Percentiles rank a stretch among this genome's conserved stretches.
phyloP scores from a whole-genome alignment of 176 grass and related monocot genomes.

The Carex kokanica region DNA sequence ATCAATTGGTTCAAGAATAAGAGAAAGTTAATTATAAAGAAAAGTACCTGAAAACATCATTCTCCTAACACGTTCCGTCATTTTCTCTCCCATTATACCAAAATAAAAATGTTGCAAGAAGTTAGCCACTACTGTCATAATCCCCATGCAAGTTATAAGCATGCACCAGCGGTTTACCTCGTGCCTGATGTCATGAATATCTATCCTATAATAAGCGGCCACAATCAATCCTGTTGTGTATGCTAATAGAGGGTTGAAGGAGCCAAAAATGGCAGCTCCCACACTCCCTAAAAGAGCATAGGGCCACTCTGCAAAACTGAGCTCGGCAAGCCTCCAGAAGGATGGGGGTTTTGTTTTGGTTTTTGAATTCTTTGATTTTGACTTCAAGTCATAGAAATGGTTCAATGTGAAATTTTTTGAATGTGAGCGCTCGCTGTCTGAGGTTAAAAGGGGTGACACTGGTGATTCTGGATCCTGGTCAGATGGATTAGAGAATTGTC shows the following conservation, averaged over 20 bases:
- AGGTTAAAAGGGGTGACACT: conserved; percentile 94
- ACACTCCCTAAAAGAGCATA: conserved; percentile 97
- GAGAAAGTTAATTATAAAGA: background rate
- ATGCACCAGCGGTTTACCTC: conserved; percentile 98
- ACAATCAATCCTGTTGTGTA: conserved; percentile 95
- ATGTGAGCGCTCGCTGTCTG: conserved; percentile 94
- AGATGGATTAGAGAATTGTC: conserved; percentile 82
- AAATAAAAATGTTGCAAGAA: conserved; percentile 99
- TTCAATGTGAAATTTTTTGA: conserved; percentile 93
- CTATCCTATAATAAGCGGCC: conserved; percentile 86
- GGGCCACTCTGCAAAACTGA: conserved; percentile 97
- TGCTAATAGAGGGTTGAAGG: conserved; percentile 95
- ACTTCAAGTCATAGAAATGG: conserved; percentile 57
- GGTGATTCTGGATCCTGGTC: conserved; percentile 81
- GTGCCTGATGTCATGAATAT: conserved; percentile 50
- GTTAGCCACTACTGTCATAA: conserved; percentile 94
- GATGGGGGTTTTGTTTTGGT: conserved; percentile 65
- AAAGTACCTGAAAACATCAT: conserved; percentile 99
- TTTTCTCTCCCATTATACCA: conserved; percentile 99
- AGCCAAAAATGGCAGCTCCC: conserved; percentile 96
- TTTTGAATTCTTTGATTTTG: conserved; percentile 62
- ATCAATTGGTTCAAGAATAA: conserved; percentile 12
- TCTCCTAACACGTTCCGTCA: conserved; percentile 98
- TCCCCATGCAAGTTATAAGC: conserved; percentile 94
- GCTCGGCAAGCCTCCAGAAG: conserved; percentile 89